phyloP scores from a whole-genome alignment of 2,329 filamentous ascomycete genomes.

The Passalora sequoiae region DNA sequence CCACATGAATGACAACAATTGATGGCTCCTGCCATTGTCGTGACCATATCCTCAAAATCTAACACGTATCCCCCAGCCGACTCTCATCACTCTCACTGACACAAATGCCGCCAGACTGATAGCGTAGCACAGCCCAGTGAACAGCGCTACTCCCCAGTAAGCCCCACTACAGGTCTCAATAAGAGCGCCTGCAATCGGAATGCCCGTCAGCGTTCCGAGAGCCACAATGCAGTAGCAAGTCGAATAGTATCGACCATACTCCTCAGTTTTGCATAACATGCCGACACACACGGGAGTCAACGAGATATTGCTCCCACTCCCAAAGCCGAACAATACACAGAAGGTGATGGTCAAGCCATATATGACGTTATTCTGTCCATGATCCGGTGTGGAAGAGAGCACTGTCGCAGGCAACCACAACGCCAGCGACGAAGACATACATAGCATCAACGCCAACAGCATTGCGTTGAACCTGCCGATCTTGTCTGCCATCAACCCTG shows the following conservation, averaged over 20 bases:
- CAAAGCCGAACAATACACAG: slow-evolving; percentile 34
- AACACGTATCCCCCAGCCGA: slow-evolving; percentile 35
- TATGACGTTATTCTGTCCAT: slow-evolving; percentile 18
- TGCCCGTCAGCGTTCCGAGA: slow-evolving; percentile 28
- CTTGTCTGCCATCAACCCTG: slow-evolving; percentile 72
- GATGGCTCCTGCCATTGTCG: too few relatives aligned
- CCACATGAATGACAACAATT: too few relatives aligned
- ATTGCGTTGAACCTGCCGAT: slow-evolving; percentile 84
- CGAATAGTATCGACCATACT: slow-evolving; percentile 39
- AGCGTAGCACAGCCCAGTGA: slow-evolving; percentile 26
- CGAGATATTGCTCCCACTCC: slow-evolving; percentile 35
- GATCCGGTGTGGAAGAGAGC: slow-evolving; percentile 28
- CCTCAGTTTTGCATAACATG: slow-evolving; percentile 41
- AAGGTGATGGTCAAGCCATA: slow-evolving; percentile 27
- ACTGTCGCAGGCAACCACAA: slow-evolving; percentile 66
- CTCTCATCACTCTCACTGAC: slow-evolving; percentile 36
- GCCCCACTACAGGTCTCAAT: slow-evolving; percentile 24
- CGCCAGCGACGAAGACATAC: slow-evolving; percentile 61
- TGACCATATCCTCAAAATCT: too few relatives aligned
- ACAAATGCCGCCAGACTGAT: slow-evolving; percentile 23
- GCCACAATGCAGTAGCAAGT: slow-evolving; percentile 32
- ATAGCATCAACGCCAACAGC: slow-evolving; percentile 62
- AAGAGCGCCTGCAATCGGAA: slow-evolving; percentile 31
- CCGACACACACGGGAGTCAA: slow-evolving; percentile 42
- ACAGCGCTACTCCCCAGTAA: slow-evolving; percentile 29